A percentile compares a stretch with the other conserved stretches of the same genome.
phyloP scores from a whole-genome alignment of 768 basidiomycete species.

The Mycena polygramma region DNA sequence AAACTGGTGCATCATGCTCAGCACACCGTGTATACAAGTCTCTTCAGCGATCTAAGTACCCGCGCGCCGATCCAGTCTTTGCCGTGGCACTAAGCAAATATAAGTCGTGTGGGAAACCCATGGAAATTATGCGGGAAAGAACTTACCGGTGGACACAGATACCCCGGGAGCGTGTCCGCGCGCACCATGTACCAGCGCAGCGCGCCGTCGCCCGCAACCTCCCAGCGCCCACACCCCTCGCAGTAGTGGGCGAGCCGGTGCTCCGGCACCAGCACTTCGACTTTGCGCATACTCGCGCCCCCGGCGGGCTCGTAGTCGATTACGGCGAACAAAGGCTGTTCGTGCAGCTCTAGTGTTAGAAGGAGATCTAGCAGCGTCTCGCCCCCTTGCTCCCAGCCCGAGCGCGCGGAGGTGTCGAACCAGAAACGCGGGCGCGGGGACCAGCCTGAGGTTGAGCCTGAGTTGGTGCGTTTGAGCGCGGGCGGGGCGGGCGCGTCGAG shows the following conservation, averaged over 20 bases:
- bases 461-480: background rate
- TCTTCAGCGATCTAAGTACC: conserved; percentile 3
- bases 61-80: conserved; percentile 35
- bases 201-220: conserved; percentile 25
- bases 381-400: conserved; percentile 36
- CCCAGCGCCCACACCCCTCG: conserved; percentile 36
- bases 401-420: conserved; percentile 32
- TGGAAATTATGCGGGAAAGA: too few relatives aligned
- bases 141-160: conserved; percentile 38
- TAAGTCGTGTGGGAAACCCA: background rate
- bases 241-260: conserved; percentile 33
- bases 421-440: conserved; percentile 34
- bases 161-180: conserved; percentile 23
- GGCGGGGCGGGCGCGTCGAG: conserved; percentile 25
- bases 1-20: too few relatives aligned
- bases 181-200: conserved; percentile 34
- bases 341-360: conserved; percentile 21
- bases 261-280: conserved; percentile 37
- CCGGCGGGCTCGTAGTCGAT: conserved; percentile 25
- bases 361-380: conserved; percentile 40
- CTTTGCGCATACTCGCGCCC: conserved; percentile 15
- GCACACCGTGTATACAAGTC: background rate
- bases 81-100: conserved; percentile 33
- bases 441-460: background rate
- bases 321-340: conserved; percentile 32